These are phyloP conservation scores for Inga laurina DNA, from an alignment of 306 rosid species.

Conservation along the genomic window DNA sequence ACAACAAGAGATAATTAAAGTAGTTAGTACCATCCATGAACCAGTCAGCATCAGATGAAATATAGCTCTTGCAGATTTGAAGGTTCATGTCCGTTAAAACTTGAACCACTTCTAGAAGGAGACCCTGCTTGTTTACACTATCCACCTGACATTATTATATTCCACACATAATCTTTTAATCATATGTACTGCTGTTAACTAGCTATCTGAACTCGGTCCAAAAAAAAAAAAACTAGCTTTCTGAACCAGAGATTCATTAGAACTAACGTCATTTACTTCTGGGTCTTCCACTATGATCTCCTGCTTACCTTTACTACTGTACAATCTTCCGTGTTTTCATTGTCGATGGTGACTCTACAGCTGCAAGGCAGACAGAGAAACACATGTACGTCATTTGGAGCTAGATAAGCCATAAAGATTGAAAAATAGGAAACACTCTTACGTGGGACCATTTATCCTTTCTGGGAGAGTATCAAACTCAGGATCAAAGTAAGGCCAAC, in stretches of 20 bases:
- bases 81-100: conserved; percentile 74
- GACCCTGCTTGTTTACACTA: conserved; percentile 69
- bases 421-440: conserved; percentile 34
- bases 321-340: conserved; percentile 66
- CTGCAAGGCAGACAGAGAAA: conserved; percentile 32
- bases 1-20: background rate
- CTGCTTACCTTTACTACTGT: conserved; percentile 64
- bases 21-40: conserved; percentile 63
- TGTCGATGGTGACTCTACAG: conserved; percentile 67
- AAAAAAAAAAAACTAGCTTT: no score
- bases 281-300: background rate
- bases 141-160: conserved; percentile 45
- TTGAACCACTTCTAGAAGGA: conserved; percentile 74
- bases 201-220: no score
- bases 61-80: conserved; percentile 61
- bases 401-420: background rate
- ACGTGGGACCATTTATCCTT: conserved; percentile 75
- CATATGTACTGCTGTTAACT: background rate
- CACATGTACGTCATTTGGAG: background rate
- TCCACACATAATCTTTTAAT: background rate
- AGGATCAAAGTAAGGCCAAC: conserved; percentile 82
- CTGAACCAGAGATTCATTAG: background rate
- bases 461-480: conserved; percentile 64
- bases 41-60: conserved; percentile 80
- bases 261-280: background rate